Evolutionary conservation across 495 filamentous ascomycete species (phyloP), one percentile per base, ranked within the genome.

Genomic region (Xylaria nigripes): DNA sequence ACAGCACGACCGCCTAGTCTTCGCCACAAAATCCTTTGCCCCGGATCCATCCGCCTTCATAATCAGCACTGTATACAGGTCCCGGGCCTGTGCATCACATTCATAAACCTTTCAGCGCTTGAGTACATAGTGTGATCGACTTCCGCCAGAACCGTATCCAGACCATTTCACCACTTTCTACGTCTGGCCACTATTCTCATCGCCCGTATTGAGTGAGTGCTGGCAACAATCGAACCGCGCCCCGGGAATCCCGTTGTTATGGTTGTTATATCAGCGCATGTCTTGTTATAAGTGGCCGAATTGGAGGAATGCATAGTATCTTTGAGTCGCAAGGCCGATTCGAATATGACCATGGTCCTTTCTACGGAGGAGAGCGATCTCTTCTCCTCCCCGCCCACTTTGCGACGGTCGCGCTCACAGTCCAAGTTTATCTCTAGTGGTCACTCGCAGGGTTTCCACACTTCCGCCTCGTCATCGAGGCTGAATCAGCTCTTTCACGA

Each of bases 381-480:
- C 58, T 77, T 76, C 65, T 62, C 71, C 22, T 55, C 67, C n/a
- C n/a, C n/a, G 24, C 61, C 73, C 6, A 45, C 69, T 21, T 56
- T 77, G 56, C 72, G 73, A 54, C 72, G 75, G 46, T 76, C 75
- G 36, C 70, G 75, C 48, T 77, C 75, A 22, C 75, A 77, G 58
- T 68, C 70, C 27, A 73, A 70, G 50, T 72, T 77, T 22, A 60
- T 60, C 48, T 56, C 61, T 6, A 55, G 62, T 16, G 19, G 10
- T 25, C 64, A 66, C 49, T 56, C 59, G 15, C 61, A 65, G 1
- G 63, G 59, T 19, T 72, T 75, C 34, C 74, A 70, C 50, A 58
- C 68, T 9, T 74, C 73, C 7, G 46, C 66, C n/a, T 74, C 74
- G 10, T 65, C 73, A 5, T 73, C 72, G 0, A 65, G 70, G 36